phyloP scores from a whole-genome alignment of 73 alveolate species.

The Symbiodinium natans region DNA sequence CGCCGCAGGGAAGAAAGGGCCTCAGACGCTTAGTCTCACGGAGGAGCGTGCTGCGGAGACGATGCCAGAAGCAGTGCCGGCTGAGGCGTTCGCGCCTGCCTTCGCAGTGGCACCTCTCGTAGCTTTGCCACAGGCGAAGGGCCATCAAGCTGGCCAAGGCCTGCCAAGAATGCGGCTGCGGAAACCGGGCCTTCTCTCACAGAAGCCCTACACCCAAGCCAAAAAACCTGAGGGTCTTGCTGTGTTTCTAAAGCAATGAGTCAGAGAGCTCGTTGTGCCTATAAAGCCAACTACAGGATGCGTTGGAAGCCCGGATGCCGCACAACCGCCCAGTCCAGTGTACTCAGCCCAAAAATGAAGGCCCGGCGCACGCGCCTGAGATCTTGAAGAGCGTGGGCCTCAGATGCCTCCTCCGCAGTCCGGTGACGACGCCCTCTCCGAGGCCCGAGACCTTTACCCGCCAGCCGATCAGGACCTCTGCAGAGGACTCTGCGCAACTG shows the following conservation, averaged over 20 bases:
- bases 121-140: background rate
- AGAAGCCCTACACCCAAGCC: too few species aligned
- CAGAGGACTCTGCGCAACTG: background rate
- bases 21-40: background rate
- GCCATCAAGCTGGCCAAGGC: background rate
- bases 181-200: too few species aligned
- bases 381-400: slow-evolving; percentile 46
- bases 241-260: too few species aligned
- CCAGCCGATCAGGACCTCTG: slow-evolving; percentile 79
- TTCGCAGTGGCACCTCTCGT: background rate
- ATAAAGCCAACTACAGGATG: too few species aligned
- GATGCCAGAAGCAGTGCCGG: too few species aligned
- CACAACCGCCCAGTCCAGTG: background rate
- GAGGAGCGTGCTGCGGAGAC: background rate
- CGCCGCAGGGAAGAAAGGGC: background rate
- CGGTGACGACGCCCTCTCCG: slow-evolving; percentile 54
- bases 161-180: background rate
- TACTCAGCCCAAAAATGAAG: background rate
- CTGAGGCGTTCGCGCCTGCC: background rate
- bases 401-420: slow-evolving; percentile 31
- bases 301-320: background rate
- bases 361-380: slow-evolving; percentile 4
- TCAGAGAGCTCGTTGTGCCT: too few species aligned
- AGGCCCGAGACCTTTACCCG: slow-evolving; percentile 46
- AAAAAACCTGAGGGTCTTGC: too few species aligned